Base-by-base conservation (phyloP, 2,329 filamentous ascomycete species). In the Trichoderma polysporum region DNA sequence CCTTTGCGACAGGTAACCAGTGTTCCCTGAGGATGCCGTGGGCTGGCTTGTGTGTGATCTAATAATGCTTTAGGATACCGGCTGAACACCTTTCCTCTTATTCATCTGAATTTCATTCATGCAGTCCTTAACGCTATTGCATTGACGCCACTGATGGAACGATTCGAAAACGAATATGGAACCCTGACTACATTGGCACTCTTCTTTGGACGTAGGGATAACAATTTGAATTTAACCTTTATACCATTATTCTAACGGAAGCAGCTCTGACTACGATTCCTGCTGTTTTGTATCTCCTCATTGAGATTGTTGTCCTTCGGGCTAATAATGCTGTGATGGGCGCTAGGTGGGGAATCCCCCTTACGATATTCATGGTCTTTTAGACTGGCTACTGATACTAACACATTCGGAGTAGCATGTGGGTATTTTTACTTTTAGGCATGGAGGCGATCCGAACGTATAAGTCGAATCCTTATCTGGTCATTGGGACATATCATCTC, bases 81-180 rank as follows among this genome's bases (percentile, higher is more conserved):
- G 69, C 85, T 97, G 39, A 97, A 97, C 76, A 96, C 94, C 0
- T 99, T 93, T 75, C 93, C 94, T 0, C 83, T 99, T 66, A 88
- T 97, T 68, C 95, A 99, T 76, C 79, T 88, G 52, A 91, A 90
- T 73, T 85, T 96, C 76, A 82, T 97, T 72, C 95, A 98, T 79
- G 85, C 90, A 69, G 74, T 94, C 62, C 81, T 96, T 75, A 97
- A 98, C 79, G 77, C 93, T 27, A 61, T 96, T 70, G 91, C 93
- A 25, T 78, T 98, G 69, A 89, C 90, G 45, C 95, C 95, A n/a
- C 83, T 99, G 60, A 81, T 99, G 77, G 94, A 97, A 79, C 88
- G 94, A 69, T 99, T 98, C 78, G 95, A 99, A 81, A 86, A 88
- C 69, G 94, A 97, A 77, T 89, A 96, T 78, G 95, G 95, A 61